Base-by-base conservation (phyloP, 2,329 filamentous ascomycete genomes). In the Fusarium odoratissimum region DNA sequence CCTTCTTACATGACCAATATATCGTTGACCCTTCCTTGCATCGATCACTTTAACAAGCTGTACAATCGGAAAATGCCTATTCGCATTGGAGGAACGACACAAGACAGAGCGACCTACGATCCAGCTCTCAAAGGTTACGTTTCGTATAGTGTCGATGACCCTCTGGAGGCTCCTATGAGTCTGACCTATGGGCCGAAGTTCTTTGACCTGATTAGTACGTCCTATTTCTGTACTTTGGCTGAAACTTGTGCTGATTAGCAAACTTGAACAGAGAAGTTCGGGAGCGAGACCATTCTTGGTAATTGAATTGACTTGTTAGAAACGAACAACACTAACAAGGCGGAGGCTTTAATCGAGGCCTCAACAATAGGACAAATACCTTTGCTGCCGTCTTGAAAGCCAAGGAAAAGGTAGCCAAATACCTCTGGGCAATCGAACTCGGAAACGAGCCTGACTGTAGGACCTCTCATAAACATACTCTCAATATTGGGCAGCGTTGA, bases 1-100 rank as follows among this genome's bases (percentile, higher is more conserved):
- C 56, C 56, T 52, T 59, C 44, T 21, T 52, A 59, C 11, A 37
- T 37, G 10, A 59, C 44, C 8, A 59, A 59, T 7, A 40, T 33
- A 8, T 41, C 56, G 0, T 40, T 59, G 4, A 31, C 44, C 1
- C 44, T 51, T 21, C 56, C 56, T 13, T 59, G 56, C 44, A 6
- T 59, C 5, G 35, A 40, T 38, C 44, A 52, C 23, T 59, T 59
- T 6, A 51, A 38, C 5, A 52, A 52, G 44, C 21, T 59, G 2
- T 59, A 59, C 3, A 21, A 25, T 8, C 30, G 37, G 6, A 52
- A 52, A 21, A 59, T 52, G 5, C 56, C 44, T 8, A 59, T 59
- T 25, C 56, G 44, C 1, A 59, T 59, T 11, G 44, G 56, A 25
- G 56, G 56, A 17, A 59, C 56, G 9, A 59, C 56, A 10, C 56